phyloP scores from a whole-genome alignment of 1,139 yeast genomes.

The Yamadazyma triangularis region DNA sequence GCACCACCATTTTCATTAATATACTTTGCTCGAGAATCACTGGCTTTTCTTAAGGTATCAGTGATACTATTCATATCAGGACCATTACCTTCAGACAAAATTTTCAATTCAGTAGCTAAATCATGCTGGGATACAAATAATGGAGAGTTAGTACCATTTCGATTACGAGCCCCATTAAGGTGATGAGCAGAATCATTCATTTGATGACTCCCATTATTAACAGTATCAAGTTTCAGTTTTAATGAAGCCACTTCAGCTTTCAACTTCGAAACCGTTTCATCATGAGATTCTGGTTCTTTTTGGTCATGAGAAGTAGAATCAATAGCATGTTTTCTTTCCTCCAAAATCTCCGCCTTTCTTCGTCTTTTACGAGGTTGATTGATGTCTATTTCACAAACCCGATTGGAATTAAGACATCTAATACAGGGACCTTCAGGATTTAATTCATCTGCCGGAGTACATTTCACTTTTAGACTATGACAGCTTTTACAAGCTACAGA shows the following conservation, averaged over 20 bases:
- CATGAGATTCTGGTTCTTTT: too few relatives aligned
- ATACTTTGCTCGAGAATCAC: conserved; percentile 36
- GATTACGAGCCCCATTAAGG: conserved; percentile 17
- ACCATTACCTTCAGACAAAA: conserved; percentile 26
- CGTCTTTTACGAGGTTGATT: conserved; percentile 56
- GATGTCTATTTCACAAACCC: conserved; percentile 64
- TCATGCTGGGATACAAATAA: conserved; percentile 14
- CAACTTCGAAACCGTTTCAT: conserved; percentile 18
- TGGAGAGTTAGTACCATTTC: neutral
- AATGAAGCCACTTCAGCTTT: conserved; percentile 15
- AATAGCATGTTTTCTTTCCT: conserved; percentile 9
- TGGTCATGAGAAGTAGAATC: neutral
- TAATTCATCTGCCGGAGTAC: conserved; percentile 64
- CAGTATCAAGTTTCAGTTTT: conserved; percentile 1
- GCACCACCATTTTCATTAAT: conserved; percentile 16
- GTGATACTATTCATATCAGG: conserved; percentile 33
- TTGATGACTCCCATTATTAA: too few relatives aligned
- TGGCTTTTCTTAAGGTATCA: conserved; percentile 25
- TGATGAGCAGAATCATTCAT: neutral
- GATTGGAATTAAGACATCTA: conserved; percentile 62
- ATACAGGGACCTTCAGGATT: conserved; percentile 65
- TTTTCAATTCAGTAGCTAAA: conserved; percentile 32
- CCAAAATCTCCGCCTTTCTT: conserved; percentile 27
- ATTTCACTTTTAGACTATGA: conserved; percentile 75
- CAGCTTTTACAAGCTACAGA: conserved; percentile 73